Evolutionary conservation across 495 filamentous ascomycete species (phyloP).

Genomic region (Lasiosphaeria ovina): DNA sequence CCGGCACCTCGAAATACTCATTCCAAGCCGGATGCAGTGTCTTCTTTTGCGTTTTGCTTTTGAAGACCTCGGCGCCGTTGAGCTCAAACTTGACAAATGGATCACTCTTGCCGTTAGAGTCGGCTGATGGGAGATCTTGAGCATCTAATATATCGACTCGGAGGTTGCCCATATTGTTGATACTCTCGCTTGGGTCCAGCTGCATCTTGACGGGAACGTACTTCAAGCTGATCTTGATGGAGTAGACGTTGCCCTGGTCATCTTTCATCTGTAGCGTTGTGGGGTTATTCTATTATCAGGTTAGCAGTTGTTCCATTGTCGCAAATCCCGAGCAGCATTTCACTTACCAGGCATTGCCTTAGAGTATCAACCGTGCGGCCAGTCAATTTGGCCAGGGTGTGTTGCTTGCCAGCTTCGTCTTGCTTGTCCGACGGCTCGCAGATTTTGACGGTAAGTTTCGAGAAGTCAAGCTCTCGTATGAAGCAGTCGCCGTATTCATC

Average conservation of each 20-base stretch:
- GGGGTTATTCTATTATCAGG: constrained; percentile 68
- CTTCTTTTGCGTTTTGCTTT: constrained; percentile 95
- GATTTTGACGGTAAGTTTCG: constrained; percentile 82
- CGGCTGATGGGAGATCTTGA: constrained; percentile 81
- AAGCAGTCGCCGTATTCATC: constrained; percentile 94
- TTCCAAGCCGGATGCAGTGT: constrained; percentile 94
- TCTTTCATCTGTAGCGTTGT: constrained; percentile 75
- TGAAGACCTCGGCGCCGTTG: constrained; percentile 81
- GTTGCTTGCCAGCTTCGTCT: constrained; percentile 64
- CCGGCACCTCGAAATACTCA: constrained; percentile 81
- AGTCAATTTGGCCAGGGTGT: constrained; percentile 75
- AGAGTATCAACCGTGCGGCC: constrained; percentile 84
- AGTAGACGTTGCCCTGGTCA: constrained; percentile 71
- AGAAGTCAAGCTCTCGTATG: constrained; percentile 93
- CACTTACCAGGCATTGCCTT: constrained; percentile 75
- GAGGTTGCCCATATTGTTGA: constrained; percentile 96
- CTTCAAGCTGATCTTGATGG: constrained; percentile 84
- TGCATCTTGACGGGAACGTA: constrained; percentile 93
- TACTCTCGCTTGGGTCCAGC: constrained; percentile 90
- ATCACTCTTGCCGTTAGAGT: constrained; percentile 94
- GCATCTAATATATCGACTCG: constrained; percentile 90
- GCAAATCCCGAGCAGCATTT: neutral
- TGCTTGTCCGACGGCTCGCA: constrained; percentile 72
- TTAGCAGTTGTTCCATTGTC: constrained; percentile 12
- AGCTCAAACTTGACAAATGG: constrained; percentile 94